Conservation (phyloP, 768 basidiomycete species). For the Candolleomyces eurysporus region DNA sequence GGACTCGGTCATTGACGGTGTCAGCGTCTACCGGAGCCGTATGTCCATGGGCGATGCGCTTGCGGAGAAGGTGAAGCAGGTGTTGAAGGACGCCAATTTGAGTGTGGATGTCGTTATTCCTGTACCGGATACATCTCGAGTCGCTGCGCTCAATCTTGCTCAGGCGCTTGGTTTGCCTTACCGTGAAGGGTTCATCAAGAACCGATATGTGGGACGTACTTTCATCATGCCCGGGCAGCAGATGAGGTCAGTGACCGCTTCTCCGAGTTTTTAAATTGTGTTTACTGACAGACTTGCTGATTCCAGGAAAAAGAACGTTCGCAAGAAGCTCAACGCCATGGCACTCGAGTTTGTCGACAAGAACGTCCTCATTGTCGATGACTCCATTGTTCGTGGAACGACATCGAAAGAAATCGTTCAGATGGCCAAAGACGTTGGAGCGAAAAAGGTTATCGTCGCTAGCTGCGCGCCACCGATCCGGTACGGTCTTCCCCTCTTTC, state of each 20-base stretch:
- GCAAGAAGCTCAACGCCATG: slow-evolving; percentile 97
- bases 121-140: slow-evolving; percentile 93
- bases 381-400: slow-evolving; percentile 97
- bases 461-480: slow-evolving; percentile 97
- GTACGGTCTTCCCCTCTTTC: slow-evolving; percentile 31
- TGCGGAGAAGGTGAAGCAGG: slow-evolving; percentile 79
- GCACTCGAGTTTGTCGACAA: slow-evolving; percentile 92
- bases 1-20: slow-evolving; percentile 95
- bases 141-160: slow-evolving; percentile 93
- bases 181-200: slow-evolving; percentile 98
- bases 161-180: slow-evolving; percentile 89
- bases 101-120: slow-evolving; percentile 96
- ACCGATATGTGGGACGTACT: slow-evolving; percentile 95
- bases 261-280: slow-evolving; percentile 8
- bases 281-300: background rate
- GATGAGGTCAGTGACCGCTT: slow-evolving; percentile 56
- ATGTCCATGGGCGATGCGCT: slow-evolving; percentile 99
- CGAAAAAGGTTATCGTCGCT: slow-evolving; percentile 92
- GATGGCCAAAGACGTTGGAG: slow-evolving; percentile 99
- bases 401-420: slow-evolving; percentile 98
- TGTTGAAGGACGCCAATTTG: slow-evolving; percentile 65
- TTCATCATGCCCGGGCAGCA: slow-evolving; percentile 99
- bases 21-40: slow-evolving; percentile 94
- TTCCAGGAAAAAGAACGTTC: slow-evolving; percentile 81
- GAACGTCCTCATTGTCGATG: slow-evolving; percentile 94